Conservation (phyloP, 169 alveolate genomes). For the Eimeria tenella region DNA sequence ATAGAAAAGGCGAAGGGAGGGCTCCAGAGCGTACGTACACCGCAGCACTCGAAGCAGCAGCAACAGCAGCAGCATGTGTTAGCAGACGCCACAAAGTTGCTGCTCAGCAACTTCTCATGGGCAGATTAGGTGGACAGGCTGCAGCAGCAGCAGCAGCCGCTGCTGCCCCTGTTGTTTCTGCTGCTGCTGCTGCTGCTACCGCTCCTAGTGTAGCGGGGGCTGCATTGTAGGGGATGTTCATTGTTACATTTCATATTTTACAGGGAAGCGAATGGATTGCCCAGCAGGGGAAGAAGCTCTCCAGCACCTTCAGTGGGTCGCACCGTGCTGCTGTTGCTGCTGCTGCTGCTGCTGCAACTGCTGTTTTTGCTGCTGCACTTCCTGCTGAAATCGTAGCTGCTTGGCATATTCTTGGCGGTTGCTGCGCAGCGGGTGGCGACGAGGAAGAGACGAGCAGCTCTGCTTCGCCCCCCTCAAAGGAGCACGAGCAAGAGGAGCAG, state of each 20-base stretch:
- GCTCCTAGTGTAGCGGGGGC: not conserved
- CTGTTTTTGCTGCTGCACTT: slow-evolving; percentile 15
- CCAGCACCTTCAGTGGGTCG: slow-evolving; percentile 24
- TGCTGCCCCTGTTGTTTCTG: not conserved
- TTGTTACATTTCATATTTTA: not conserved
- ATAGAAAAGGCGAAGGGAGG: slow-evolving; percentile 74
- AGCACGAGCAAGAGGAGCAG: not conserved
- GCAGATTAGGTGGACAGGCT: not conserved
- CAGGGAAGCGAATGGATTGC: slow-evolving; percentile 79
- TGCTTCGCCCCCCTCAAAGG: not conserved
- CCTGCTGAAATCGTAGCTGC: not conserved
- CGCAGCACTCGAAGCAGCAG: slow-evolving; percentile 18
- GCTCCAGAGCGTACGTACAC: slow-evolving; percentile 61
- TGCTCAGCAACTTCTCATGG: no score
- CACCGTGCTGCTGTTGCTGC: not conserved
- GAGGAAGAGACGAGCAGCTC: not conserved
- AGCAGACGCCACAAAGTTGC: not conserved
- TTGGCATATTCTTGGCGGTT: not conserved
- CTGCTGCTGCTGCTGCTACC: slow-evolving; percentile 11
- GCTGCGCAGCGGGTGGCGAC: not conserved
- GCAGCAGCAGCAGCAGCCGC: slow-evolving; percentile 35
- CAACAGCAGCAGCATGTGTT: not conserved
- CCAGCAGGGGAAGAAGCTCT: slow-evolving; percentile 56
- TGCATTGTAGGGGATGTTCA: not conserved
- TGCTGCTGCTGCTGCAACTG: slow-evolving; percentile 22